phyloP scores from a whole-genome alignment of 1,139 yeast genomes.

The Diutina neorugosa region DNA sequence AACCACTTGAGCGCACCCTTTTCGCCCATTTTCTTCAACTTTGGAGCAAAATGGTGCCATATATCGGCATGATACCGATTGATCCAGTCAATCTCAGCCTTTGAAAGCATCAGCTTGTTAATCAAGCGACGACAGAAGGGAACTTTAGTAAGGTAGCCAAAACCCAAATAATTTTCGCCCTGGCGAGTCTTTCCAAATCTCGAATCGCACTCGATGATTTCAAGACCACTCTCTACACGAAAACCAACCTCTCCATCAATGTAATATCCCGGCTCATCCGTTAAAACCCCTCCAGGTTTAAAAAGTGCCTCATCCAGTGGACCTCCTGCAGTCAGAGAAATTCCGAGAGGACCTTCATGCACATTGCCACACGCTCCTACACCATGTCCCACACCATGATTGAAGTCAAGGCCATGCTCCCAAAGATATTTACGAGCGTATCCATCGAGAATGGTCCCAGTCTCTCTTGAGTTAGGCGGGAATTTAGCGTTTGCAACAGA shows the following conservation, averaged over 20 bases:
- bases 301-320: constrained; percentile 20
- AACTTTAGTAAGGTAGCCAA: constrained; percentile 39
- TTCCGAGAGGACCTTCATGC: constrained; percentile 70
- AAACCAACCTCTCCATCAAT: constrained; percentile 40
- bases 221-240: constrained; percentile 41
- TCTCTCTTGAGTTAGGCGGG: constrained; percentile 61
- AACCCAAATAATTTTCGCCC: constrained; percentile 27
- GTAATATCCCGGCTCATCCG: constrained; percentile 50
- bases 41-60: constrained; percentile 22
- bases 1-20: constrained; percentile 29
- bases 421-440: constrained; percentile 86
- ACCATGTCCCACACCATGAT: constrained; percentile 98
- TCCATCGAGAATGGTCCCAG: constrained; percentile 74
- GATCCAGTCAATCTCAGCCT: constrained; percentile 39
- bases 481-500: constrained; percentile 67
- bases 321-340: constrained; percentile 28
- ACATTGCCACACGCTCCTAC: constrained; percentile 86
- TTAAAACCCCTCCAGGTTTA: constrained; percentile 35
- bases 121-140: constrained; percentile 41
- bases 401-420: constrained; percentile 79
- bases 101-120: constrained; percentile 22
- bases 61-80: constrained; percentile 33
- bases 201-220: constrained; percentile 24
- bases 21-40: constrained; percentile 26
- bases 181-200: constrained; percentile 22